Conservation (phyloP, 768 basidiomycete species). For the Gyrodon lividus region DNA sequence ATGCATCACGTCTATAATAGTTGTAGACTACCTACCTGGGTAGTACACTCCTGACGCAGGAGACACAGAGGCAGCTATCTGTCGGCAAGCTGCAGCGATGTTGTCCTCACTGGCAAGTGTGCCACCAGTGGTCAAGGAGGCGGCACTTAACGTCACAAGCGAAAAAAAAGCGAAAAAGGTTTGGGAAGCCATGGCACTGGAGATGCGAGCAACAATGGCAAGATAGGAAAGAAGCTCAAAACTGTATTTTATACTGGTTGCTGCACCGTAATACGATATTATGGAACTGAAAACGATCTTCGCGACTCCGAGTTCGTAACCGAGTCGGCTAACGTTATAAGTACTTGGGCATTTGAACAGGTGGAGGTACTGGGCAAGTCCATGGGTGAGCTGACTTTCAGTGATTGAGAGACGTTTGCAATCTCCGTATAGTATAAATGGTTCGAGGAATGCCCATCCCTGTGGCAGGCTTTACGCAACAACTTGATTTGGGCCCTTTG, state of each 20-base stretch:
- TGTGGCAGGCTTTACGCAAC: too few species aligned
- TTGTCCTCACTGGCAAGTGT: not conserved
- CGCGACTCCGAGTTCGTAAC: too few species aligned
- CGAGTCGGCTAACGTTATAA: too few species aligned
- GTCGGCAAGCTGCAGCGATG: constrained; percentile 24
- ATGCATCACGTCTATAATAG: not conserved
- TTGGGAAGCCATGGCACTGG: not conserved
- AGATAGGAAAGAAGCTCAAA: not conserved
- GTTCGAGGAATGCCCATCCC: too few species aligned
- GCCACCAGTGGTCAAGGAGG: not conserved
- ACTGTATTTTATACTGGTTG: not conserved
- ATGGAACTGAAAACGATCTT: not conserved
- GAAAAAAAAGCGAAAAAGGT: not conserved
- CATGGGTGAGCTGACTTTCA: too few species aligned
- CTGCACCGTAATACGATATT: too few species aligned
- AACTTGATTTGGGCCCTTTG: too few species aligned
- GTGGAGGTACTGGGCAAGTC: too few species aligned
- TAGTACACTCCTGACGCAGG: constrained; percentile 46
- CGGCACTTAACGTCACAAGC: not conserved
- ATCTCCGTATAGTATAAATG: too few species aligned
- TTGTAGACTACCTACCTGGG: constrained; percentile 30
- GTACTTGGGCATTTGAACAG: too few species aligned
- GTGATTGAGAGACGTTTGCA: too few species aligned
- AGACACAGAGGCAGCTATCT: constrained; percentile 41
- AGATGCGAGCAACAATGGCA: not conserved